Evolutionary conservation across 495 filamentous ascomycete species (phyloP).

Genomic region (Podospora bellae-mahoneyi): DNA sequence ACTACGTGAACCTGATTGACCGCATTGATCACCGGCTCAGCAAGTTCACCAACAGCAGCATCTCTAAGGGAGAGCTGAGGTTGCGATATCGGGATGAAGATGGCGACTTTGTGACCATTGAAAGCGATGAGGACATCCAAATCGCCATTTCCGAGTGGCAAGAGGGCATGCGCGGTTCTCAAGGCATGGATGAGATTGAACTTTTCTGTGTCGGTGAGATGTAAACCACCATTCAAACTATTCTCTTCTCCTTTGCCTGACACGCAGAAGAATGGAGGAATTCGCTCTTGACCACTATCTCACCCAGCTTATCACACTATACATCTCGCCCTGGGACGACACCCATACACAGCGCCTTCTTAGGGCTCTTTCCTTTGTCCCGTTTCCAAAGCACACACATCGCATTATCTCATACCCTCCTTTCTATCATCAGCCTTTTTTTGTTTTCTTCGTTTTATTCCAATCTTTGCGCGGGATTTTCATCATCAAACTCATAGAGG

Average conservation of each 20-base stretch:
- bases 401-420: slow-evolving; percentile 2
- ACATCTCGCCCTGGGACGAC: background rate
- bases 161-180: slow-evolving; percentile 66
- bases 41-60: slow-evolving; percentile 73
- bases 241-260: background rate
- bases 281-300: background rate
- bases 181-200: slow-evolving; percentile 78
- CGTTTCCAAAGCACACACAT: background rate
- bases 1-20: slow-evolving; percentile 86
- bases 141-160: slow-evolving; percentile 91
- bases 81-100: slow-evolving; percentile 91
- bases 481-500: slow-evolving; percentile 1
- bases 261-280: background rate
- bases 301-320: background rate
- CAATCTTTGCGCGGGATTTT: background rate
- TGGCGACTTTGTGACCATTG: slow-evolving; percentile 86
- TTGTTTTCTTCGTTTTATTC: slow-evolving; percentile 6
- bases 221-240: background rate
- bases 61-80: slow-evolving; percentile 71
- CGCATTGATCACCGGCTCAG: slow-evolving; percentile 95
- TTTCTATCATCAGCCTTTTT: slow-evolving; percentile 13
- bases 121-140: slow-evolving; percentile 91
- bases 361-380: background rate
- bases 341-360: background rate
- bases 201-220: slow-evolving; percentile 57